A percentile compares a stretch with the other conserved stretches of the same genome.
These are phyloP conservation scores for Malassezia arunalokei DNA, from an alignment of 1,284 basidiomycete genomes.

Conservation along the genomic window DNA sequence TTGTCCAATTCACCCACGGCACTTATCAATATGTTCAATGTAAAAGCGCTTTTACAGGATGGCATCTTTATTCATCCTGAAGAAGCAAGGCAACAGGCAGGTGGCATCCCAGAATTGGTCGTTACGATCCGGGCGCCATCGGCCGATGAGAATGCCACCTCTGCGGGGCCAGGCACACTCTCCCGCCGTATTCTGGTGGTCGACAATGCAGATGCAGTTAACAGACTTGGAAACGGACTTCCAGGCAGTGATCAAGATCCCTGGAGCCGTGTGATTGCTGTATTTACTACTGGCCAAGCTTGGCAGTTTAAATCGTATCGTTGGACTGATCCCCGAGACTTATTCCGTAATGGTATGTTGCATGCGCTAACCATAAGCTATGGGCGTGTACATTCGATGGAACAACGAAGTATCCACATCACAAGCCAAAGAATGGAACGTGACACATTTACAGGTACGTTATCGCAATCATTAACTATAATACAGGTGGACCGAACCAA, in stretches of 20 bases:
- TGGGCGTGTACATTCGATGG: slow-evolving; percentile 65
- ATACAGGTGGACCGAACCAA: slow-evolving; percentile 33
- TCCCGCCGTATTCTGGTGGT: slow-evolving; percentile 62
- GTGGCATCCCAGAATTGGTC: slow-evolving; percentile 29
- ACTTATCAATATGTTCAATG: slow-evolving; percentile 94
- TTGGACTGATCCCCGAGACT: slow-evolving; percentile 77
- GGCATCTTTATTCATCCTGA: slow-evolving; percentile 55
- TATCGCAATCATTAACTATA: background rate
- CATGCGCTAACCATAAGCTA: slow-evolving; percentile 16
- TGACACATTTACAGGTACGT: slow-evolving; percentile 72
- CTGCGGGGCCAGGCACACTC: slow-evolving; percentile 1
- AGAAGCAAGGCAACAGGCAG: slow-evolving; percentile 31
- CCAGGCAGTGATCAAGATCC: slow-evolving; percentile 22
- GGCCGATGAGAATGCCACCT: slow-evolving; percentile 8
- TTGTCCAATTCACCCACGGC: slow-evolving; percentile 90
- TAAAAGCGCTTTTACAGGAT: slow-evolving; percentile 82
- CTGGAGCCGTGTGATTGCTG: slow-evolving; percentile 79
- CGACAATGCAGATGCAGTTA: slow-evolving; percentile 78
- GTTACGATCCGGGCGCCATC: slow-evolving; percentile 32
- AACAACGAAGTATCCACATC: slow-evolving; percentile 75
- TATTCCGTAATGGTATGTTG: slow-evolving; percentile 76
- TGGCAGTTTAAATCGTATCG: slow-evolving; percentile 97
- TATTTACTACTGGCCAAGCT: slow-evolving; percentile 89
- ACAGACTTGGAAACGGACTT: slow-evolving; percentile 59
- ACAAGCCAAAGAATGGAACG: slow-evolving; percentile 91